These are phyloP conservation scores for Sclerotinia minor DNA, from an alignment of 2,329 filamentous ascomycete species.

Conservation along the genomic window DNA sequence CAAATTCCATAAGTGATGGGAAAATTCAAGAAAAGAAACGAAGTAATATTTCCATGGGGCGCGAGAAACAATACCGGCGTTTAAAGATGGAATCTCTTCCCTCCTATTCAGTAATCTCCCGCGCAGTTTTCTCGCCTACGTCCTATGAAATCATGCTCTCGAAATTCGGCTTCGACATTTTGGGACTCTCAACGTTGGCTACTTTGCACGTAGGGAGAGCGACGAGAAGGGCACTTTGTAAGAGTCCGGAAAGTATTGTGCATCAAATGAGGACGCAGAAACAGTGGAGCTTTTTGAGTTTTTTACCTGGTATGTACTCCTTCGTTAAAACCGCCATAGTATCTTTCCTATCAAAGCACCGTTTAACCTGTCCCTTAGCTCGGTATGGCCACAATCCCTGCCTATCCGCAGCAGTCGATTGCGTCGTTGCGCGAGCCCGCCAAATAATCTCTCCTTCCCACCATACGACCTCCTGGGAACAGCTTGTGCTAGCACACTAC, in stretches of 20 bases:
- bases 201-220: conserved; percentile 37
- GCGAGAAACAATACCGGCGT: conserved; percentile 20
- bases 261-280: conserved; percentile 34
- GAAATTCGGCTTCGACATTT: conserved; percentile 35
- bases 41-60: background rate
- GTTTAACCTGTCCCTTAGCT: background rate
- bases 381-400: conserved; percentile 35
- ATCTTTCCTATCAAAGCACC: background rate
- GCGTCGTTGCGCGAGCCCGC: conserved; percentile 37
- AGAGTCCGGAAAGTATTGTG: conserved; percentile 33
- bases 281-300: conserved; percentile 38
- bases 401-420: conserved; percentile 37
- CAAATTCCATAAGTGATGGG: background rate
- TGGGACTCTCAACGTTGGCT: conserved; percentile 38
- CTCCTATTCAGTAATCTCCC: conserved; percentile 3
- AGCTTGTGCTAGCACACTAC: conserved; percentile 32
- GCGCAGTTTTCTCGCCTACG: conserved; percentile 29
- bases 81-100: background rate
- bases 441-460: conserved; percentile 33
- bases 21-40: background rate
- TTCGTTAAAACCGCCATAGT: background rate
- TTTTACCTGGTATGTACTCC: conserved; percentile 30
- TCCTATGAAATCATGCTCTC: conserved; percentile 37
- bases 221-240: conserved; percentile 32
- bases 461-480: conserved; percentile 25